These are phyloP conservation scores for Phaeosphaeriaceae sp. DNA, from an alignment of 2,329 filamentous ascomycete species.

Conservation along the genomic window DNA sequence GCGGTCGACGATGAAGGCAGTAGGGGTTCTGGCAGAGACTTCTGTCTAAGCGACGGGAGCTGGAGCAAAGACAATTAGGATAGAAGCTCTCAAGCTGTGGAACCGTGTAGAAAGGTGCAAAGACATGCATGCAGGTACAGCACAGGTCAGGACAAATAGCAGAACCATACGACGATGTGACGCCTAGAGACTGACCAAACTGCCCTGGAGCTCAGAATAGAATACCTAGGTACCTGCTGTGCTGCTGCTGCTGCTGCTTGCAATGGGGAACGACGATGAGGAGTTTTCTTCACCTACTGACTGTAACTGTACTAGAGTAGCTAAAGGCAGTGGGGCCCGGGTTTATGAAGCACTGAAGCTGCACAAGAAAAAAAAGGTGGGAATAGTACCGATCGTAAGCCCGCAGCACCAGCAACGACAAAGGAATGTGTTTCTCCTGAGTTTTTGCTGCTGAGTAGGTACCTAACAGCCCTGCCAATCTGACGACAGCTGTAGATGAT, in stretches of 20 bases:
- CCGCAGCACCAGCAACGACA: constrained; percentile 36
- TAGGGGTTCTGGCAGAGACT: constrained; percentile 28
- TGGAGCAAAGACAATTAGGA: constrained; percentile 31
- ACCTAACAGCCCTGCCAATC: constrained; percentile 24
- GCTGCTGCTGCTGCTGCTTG: constrained; percentile 13
- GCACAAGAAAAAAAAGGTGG: constrained; percentile 33
- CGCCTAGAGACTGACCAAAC: constrained; percentile 23
- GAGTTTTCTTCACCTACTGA: constrained; percentile 33
- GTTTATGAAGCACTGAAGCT: constrained; percentile 25
- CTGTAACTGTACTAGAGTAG: background rate
- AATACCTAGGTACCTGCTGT: too few relatives aligned
- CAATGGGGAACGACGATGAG: constrained; percentile 26
- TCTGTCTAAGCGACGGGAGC: constrained; percentile 20
- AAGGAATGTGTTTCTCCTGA: constrained; percentile 30
- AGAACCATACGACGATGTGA: too few relatives aligned
- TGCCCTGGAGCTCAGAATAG: constrained; percentile 23
- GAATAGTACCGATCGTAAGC: constrained; percentile 40
- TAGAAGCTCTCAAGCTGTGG: constrained; percentile 34
- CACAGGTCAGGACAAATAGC: too few relatives aligned
- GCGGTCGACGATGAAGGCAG: constrained; percentile 21
- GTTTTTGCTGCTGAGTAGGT: constrained; percentile 28
- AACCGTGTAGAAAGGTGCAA: constrained; percentile 26
- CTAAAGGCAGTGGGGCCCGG: constrained; percentile 37
- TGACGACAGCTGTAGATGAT: constrained; percentile 25
- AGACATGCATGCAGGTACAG: too few relatives aligned